Evolutionary conservation across 306 rosid species (phyloP).

Genomic region (Phaseolus lunatus): DNA sequence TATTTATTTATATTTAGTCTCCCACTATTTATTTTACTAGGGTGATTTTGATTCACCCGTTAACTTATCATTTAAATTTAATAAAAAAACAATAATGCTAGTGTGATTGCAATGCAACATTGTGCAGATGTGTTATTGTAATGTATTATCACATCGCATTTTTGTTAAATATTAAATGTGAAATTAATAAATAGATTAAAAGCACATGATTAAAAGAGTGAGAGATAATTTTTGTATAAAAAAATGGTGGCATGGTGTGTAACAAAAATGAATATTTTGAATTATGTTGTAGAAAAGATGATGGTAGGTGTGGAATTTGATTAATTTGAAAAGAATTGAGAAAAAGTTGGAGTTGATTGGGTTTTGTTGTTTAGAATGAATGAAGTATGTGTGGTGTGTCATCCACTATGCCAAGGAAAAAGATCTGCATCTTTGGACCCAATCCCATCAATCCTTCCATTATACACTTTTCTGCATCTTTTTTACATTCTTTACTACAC

Average conservation of each 20-base stretch:
- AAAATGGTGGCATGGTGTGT: not conserved
- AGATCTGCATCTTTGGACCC: conserved; percentile 30
- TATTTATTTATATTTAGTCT: too few relatives aligned
- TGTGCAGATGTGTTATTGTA: too few relatives aligned
- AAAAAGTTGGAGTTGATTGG: conserved; percentile 40
- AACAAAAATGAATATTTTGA: not conserved
- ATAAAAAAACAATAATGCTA: too few relatives aligned
- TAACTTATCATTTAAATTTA: too few relatives aligned
- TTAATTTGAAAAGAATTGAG: not conserved
- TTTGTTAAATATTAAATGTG: not conserved
- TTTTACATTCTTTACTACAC: too few relatives aligned
- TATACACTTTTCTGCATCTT: not conserved
- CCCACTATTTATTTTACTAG: too few relatives aligned
- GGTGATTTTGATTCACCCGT: too few relatives aligned
- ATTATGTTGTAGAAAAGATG: not conserved
- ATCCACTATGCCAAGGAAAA: conserved; percentile 18
- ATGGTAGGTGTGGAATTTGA: not conserved
- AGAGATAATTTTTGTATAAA: not conserved
- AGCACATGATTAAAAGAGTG: too few relatives aligned
- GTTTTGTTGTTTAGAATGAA: not conserved
- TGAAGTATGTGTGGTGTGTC: conserved; percentile 16
- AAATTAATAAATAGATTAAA: not conserved
- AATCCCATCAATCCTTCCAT: not conserved
- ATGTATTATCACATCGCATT: too few relatives aligned
- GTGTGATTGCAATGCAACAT: too few relatives aligned